These are phyloP conservation scores for Begonia masoniana DNA, from an alignment of 306 rosid species.

Conservation along the genomic window DNA sequence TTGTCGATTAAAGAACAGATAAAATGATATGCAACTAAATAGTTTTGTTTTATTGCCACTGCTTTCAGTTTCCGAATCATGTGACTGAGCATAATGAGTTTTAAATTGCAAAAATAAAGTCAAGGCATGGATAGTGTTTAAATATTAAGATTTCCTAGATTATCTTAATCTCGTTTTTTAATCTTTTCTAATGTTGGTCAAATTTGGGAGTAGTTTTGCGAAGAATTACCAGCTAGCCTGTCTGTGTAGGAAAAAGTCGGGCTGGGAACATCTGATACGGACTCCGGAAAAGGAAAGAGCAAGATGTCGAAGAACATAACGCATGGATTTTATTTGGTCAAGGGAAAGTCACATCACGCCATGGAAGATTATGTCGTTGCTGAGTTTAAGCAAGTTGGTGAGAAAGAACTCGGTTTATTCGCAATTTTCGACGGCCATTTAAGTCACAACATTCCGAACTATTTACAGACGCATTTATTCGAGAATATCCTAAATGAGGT, in stretches of 20 bases:
- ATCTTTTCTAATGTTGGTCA: neutral
- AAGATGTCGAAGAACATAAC: constrained; percentile 59
- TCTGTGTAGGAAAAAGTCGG: constrained; percentile 76
- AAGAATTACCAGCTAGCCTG: neutral
- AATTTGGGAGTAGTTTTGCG: neutral
- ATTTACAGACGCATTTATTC: constrained; percentile 60
- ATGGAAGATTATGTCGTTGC: constrained; percentile 93
- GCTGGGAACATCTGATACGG: constrained; percentile 54
- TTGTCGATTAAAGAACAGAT: too few relatives aligned
- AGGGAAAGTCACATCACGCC: constrained; percentile 61
- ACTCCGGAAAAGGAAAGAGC: constrained; percentile 99
- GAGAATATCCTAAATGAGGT: constrained; percentile 80
- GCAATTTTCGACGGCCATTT: constrained; percentile 96
- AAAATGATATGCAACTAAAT: too few relatives aligned
- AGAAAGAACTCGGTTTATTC: constrained; percentile 75
- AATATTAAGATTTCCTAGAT: too few relatives aligned
- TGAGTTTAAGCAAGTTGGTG: constrained; percentile 59
- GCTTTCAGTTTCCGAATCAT: too few relatives aligned
- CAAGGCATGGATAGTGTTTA: too few relatives aligned
- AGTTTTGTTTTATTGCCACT: too few relatives aligned
- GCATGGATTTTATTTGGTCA: constrained; percentile 85
- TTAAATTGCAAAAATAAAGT: too few relatives aligned
- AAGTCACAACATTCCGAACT: constrained; percentile 68
- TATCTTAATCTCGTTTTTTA: too few relatives aligned
- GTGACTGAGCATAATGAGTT: too few relatives aligned